These are phyloP conservation scores for Fusarium sp. DNA, from an alignment of 2,329 filamentous ascomycete species.

Conservation along the genomic window DNA sequence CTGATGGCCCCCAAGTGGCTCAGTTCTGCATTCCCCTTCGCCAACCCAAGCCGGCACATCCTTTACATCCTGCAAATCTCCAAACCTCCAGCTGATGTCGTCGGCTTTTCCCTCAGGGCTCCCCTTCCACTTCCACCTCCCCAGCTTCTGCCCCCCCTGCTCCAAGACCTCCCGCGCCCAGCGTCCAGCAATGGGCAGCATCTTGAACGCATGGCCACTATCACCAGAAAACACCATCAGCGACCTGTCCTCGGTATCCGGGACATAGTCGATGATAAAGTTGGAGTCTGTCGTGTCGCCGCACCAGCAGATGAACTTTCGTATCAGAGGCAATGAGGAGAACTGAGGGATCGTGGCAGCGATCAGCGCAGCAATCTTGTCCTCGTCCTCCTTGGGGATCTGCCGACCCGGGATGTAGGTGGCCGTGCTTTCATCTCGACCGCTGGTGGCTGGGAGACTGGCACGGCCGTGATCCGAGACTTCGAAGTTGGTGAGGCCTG, in stretches of 20 bases:
- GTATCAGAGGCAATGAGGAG: slow-evolving; percentile 64
- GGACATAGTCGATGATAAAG: slow-evolving; percentile 69
- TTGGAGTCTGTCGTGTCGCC: slow-evolving; percentile 70
- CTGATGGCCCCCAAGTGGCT: background rate
- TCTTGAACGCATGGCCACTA: slow-evolving; percentile 72
- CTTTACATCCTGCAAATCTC: slow-evolving; percentile 42
- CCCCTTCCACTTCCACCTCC: slow-evolving; percentile 65
- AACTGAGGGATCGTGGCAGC: slow-evolving; percentile 63
- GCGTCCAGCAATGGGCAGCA: slow-evolving; percentile 67
- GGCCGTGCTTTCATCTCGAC: slow-evolving; percentile 30
- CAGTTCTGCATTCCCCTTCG: background rate
- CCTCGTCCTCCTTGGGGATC: slow-evolving; percentile 65
- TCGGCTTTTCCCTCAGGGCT: slow-evolving; percentile 32
- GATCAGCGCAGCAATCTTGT: slow-evolving; percentile 60
- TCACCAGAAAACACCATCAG: slow-evolving; percentile 66
- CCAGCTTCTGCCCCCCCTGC: slow-evolving; percentile 54
- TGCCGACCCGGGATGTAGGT: background rate
- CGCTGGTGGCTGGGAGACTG: slow-evolving; percentile 52
- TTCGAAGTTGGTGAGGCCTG: slow-evolving; percentile 62
- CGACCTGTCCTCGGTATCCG: slow-evolving; percentile 53
- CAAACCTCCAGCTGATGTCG: slow-evolving; percentile 52
- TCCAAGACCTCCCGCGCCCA: slow-evolving; percentile 63
- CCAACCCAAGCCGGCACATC: slow-evolving; percentile 14
- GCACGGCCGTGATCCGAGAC: slow-evolving; percentile 37
- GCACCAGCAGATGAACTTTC: slow-evolving; percentile 69